These are phyloP conservation scores for Yamadazyma conglobata DNA, from an alignment of 1,139 yeast genomes.

Conservation along the genomic window DNA sequence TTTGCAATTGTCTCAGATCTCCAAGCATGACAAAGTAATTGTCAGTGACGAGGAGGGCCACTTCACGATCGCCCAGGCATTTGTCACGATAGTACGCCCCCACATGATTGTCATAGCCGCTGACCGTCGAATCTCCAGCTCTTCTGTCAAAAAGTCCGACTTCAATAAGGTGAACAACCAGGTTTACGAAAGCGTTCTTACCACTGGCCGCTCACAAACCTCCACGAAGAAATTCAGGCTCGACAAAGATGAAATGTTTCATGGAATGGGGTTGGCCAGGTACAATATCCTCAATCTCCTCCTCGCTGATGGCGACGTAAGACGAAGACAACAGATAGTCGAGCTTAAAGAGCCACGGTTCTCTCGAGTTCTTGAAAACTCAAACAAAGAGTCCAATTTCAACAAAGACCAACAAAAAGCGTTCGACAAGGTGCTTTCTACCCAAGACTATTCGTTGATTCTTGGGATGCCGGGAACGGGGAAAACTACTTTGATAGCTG, in stretches of 20 bases:
- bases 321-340: conserved; percentile 57
- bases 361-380: conserved; percentile 2
- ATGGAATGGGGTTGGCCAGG: conserved; percentile 74
- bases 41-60: conserved; percentile 82
- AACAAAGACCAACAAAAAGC: conserved; percentile 74
- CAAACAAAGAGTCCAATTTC: conserved; percentile 20
- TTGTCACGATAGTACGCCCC: conserved; percentile 41
- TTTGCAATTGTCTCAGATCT: conserved; percentile 42
- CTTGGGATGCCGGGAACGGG: conserved; percentile 99
- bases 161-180: conserved; percentile 32
- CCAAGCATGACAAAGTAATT: conserved; percentile 54
- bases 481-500: conserved; percentile 87
- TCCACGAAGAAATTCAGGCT: conserved; percentile 49
- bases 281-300: conserved; percentile 71
- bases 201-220: conserved; percentile 2
- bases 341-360: conserved; percentile 43
- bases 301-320: conserved; percentile 49
- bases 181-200: conserved; percentile 11
- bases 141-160: conserved; percentile 35
- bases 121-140: conserved; percentile 48
- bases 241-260: conserved; percentile 76
- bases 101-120: conserved; percentile 34
- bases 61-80: conserved; percentile 68
- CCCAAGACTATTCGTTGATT: conserved; percentile 75
- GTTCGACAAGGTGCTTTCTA: conserved; percentile 55